phyloP scores from a whole-genome alignment of 75 land plant genomes.

The Pinus tabuliformis region DNA sequence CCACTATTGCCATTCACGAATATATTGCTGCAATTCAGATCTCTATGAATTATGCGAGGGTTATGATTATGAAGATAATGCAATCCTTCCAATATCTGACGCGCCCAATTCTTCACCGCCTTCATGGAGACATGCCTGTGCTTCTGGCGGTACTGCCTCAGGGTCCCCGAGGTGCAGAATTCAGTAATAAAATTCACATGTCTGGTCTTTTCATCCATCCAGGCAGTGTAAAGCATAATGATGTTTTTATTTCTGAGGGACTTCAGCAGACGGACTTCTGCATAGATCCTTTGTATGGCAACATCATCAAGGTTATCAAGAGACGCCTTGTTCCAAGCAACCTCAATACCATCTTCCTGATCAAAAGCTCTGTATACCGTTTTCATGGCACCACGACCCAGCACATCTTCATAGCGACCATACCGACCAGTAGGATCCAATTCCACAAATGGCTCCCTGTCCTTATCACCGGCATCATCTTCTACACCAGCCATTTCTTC shows the following conservation, averaged over 20 bases:
- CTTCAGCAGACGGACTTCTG: slow-evolving; percentile 53
- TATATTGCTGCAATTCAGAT: slow-evolving; percentile 80
- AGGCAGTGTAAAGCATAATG: slow-evolving; percentile 40
- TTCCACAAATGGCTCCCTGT: slow-evolving; percentile 59
- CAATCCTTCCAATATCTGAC: slow-evolving; percentile 67
- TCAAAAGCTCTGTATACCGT: slow-evolving; percentile 79
- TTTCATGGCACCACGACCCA: slow-evolving; percentile 70
- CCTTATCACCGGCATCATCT: neutral
- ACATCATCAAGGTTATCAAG: slow-evolving; percentile 32
- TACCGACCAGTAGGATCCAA: slow-evolving; percentile 67
- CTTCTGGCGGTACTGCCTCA: slow-evolving; percentile 64
- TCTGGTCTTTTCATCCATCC: slow-evolving; percentile 39
- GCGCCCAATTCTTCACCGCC: slow-evolving; percentile 76
- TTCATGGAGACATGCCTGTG: slow-evolving; percentile 68
- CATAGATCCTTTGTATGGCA: slow-evolving; percentile 27
- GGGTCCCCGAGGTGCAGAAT: slow-evolving; percentile 73
- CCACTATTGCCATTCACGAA: slow-evolving; percentile 83
- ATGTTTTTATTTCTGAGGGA: slow-evolving; percentile 47
- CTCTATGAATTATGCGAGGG: slow-evolving; percentile 83
- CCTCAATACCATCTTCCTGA: slow-evolving; percentile 72
- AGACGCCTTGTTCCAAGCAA: slow-evolving; percentile 81
- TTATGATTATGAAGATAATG: slow-evolving; percentile 69
- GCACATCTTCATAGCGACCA: slow-evolving; percentile 68
- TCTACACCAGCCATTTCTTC: neutral
- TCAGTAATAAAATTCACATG: slow-evolving; percentile 81